Evolutionary conservation across 2,329 filamentous ascomycete species (phyloP).

Genomic region (Rasamsonia emersonii): DNA sequence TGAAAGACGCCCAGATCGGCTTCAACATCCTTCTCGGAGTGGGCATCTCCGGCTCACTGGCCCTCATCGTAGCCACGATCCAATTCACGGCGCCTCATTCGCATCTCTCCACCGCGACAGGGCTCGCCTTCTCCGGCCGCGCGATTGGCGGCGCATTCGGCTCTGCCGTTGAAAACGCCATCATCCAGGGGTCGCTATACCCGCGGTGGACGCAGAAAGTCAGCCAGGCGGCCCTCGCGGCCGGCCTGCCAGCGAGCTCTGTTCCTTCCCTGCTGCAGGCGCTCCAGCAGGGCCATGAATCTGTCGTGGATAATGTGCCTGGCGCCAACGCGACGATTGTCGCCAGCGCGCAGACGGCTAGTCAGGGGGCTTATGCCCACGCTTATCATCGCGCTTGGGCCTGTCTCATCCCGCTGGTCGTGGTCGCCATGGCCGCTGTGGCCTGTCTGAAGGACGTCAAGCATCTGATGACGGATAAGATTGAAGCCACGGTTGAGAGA

Average conservation of each 20-base stretch:
- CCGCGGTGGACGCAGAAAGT: constrained; percentile 35
- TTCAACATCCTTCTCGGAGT: constrained; percentile 23
- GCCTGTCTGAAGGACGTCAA: constrained; percentile 40
- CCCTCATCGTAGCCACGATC: constrained; percentile 42
- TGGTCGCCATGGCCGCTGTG: constrained; percentile 39
- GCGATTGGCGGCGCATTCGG: constrained; percentile 48
- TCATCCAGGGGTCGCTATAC: constrained; percentile 41
- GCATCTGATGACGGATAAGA: constrained; percentile 48
- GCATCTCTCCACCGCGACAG: constrained; percentile 46
- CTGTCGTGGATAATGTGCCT: constrained; percentile 18
- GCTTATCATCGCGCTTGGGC: constrained; percentile 45
- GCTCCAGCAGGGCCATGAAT: background rate
- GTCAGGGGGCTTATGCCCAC: constrained; percentile 38
- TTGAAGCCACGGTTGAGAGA: constrained; percentile 29
- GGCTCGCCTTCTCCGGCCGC: constrained; percentile 45
- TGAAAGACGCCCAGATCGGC: constrained; percentile 1
- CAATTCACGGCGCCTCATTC: constrained; percentile 48
- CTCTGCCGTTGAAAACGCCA: constrained; percentile 44
- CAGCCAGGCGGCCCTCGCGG: constrained; percentile 28
- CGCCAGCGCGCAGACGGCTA: constrained; percentile 31
- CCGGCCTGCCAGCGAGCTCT: background rate
- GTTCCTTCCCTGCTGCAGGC: background rate
- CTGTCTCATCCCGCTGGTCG: constrained; percentile 45
- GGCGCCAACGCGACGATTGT: constrained; percentile 33
- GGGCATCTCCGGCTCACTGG: constrained; percentile 43